Evolutionary conservation across 1,284 basidiomycete genomes (phyloP), one percentile per base, ranked within the genome.

Genomic region (Irpex sp.): DNA sequence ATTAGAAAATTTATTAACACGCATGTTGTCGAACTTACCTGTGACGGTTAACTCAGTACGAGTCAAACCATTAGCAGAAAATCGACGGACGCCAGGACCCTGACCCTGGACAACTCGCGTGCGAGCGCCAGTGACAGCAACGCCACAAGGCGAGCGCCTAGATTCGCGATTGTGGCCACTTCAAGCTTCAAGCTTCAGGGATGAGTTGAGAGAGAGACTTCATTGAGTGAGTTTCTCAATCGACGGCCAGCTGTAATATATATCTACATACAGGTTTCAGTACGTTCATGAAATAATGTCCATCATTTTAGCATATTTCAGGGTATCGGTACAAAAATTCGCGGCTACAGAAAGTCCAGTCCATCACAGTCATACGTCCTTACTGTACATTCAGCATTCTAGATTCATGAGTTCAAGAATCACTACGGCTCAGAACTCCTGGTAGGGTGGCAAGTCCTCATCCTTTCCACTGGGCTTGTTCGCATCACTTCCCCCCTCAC

Each of bases 391-490:
- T 19, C 7, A 51, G n/a, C 17, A 17, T 19, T 51, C 17, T 19
- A 26, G 21, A 26, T 17, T 17, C 21, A 13, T 51, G 4, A 26
- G 17, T 51, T 15, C 49, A 13, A 51, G 11, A 51, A 51, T 60
- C 26, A 26, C 26, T 26, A 4, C 4, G 26, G 26, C 35, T 79
- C 66, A 81, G 61, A 84, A 71, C 68, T 86, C 87, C 69, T 88
- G 80, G 74, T 91, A 91, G 6, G 88, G 87, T 7, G 88, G 88
- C 56, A 86, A 77, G 39, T 81, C 81, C 5, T 65, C 58, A 15
- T 63, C 61, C 58, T 68, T 65, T 19, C 62, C 63, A 51, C 60
- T 58, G 47, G 63, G 58, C 50, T 50, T 43, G 55, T 60, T 47
- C 35, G 46, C 59, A 19, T 62, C 63, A 7, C 64, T 55, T 4